phyloP scores from a whole-genome alignment of 2,329 filamentous ascomycete species.

The Ceratocystis albifundus region DNA sequence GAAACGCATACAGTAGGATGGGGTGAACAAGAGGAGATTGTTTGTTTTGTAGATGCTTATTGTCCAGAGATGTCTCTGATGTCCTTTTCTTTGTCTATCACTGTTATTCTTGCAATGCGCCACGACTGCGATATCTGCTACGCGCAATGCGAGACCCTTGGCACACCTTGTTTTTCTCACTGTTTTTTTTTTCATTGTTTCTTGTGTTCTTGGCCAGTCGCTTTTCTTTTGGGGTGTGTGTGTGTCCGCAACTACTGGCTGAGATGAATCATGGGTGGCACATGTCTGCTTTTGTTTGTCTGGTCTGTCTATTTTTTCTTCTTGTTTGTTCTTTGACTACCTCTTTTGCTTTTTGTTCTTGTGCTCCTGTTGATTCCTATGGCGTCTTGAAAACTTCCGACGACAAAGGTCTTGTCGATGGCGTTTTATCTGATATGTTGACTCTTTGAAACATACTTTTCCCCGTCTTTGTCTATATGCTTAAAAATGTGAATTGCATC shows the following conservation, averaged over 20 bases:
- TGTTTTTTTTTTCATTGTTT: not conserved
- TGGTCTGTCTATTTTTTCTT: constrained; percentile 4
- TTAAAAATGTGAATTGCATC: not conserved
- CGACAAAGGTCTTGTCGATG: not conserved
- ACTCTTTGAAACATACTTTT: not conserved
- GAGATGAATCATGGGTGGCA: not conserved
- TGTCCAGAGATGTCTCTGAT: not conserved
- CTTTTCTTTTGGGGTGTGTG: too few relatives aligned
- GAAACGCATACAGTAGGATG: constrained; percentile 42
- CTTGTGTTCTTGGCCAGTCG: not conserved
- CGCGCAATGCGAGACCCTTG: not conserved
- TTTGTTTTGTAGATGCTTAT: too few relatives aligned
- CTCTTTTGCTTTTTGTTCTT: not conserved
- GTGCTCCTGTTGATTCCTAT: not conserved
- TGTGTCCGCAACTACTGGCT: not conserved
- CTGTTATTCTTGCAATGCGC: constrained; percentile 10
- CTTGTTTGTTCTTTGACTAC: not conserved
- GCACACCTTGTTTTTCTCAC: not conserved
- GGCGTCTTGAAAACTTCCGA: not conserved
- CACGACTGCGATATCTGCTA: not conserved
- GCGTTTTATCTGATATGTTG: not conserved
- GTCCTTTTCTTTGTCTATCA: not conserved
- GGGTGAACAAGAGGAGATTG: not conserved
- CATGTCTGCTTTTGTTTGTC: not conserved
- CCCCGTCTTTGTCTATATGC: not conserved